Percentiles rank a stretch among this genome's conserved stretches.
These are phyloP conservation scores for Apophysomyces ossiformis DNA, from an alignment of 371 early-diverging fungal species.

Conservation along the genomic window DNA sequence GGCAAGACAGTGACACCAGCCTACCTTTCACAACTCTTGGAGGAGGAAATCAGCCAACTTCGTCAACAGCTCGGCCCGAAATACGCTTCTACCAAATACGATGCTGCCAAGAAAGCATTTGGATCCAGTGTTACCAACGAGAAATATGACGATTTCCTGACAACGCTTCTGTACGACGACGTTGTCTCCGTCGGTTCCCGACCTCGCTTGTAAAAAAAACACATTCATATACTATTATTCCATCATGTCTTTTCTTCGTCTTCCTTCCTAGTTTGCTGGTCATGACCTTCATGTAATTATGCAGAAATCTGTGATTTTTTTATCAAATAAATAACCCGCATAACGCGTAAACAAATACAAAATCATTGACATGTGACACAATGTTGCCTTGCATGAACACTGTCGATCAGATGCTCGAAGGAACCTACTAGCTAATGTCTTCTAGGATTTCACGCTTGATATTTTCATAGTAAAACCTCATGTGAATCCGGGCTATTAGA, in stretches of 20 bases:
- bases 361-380: conserved; percentile 19
- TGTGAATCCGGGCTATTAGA: background rate
- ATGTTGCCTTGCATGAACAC: conserved; percentile 2
- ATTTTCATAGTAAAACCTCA: background rate
- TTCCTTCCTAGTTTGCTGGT: conserved; percentile 7
- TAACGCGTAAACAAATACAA: conserved; percentile 14
- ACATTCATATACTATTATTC: background rate
- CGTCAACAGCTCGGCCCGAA: conserved; percentile 59
- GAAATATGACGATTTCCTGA: conserved; percentile 90
- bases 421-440: background rate
- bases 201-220: conserved; percentile 22
- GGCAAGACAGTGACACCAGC: conserved; percentile 75
- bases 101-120: conserved; percentile 79
- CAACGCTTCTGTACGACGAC: conserved; percentile 82
- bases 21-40: conserved; percentile 69
- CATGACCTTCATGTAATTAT: conserved; percentile 10
- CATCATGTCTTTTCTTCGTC: background rate
- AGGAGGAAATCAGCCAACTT: conserved; percentile 77
- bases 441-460: background rate
- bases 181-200: conserved; percentile 44
- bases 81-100: conserved; percentile 66
- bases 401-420: background rate
- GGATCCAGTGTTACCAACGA: conserved; percentile 80
- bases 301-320: conserved; percentile 10
- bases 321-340: conserved; percentile 2